These are phyloP conservation scores for Mortierella sp. DNA, from an alignment of 371 early-diverging fungal genomes.

Conservation along the genomic window DNA sequence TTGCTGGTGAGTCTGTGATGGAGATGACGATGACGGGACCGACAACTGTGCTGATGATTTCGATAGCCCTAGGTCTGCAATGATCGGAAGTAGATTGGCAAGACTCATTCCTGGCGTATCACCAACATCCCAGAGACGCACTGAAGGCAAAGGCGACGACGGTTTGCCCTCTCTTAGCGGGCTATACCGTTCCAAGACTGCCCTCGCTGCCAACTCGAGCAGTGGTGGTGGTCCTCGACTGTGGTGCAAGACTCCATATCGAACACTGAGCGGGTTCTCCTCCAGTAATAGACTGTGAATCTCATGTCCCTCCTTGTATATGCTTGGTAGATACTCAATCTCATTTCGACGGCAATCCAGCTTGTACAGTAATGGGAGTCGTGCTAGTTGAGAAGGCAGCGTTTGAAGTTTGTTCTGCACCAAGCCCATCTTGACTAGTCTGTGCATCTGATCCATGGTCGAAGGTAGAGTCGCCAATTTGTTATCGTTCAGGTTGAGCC, in stretches of 20 bases:
- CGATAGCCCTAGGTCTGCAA: conserved; percentile 29
- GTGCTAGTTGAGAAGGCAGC: conserved; percentile 61
- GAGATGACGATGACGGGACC: conserved; percentile 10
- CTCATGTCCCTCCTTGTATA: conserved; percentile 52
- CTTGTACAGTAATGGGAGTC: conserved; percentile 57
- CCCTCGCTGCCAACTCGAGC: conserved; percentile 43
- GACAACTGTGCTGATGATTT: conserved; percentile 16
- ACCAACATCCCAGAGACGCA: background rate
- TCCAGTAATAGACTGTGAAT: conserved; percentile 45
- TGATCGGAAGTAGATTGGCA: conserved; percentile 23
- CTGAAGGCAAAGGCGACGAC: background rate
- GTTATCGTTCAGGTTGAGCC: conserved; percentile 83
- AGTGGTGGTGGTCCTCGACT: conserved; percentile 28
- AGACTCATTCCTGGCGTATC: conserved; percentile 5
- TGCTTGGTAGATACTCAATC: conserved; percentile 60
- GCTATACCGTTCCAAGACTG: conserved; percentile 30
- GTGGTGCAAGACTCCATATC: conserved; percentile 29
- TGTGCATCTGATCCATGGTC: conserved; percentile 61
- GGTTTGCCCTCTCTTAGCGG: conserved; percentile 12
- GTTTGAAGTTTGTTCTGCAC: conserved; percentile 69
- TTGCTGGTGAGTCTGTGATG: too few relatives aligned
- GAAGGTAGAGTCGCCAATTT: conserved; percentile 62
- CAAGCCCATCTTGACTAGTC: conserved; percentile 75
- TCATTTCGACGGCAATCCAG: conserved; percentile 65
- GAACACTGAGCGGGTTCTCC: conserved; percentile 40